Percentiles rank a stretch among this genome's conserved stretches.
Conservation (phyloP, 2,329 filamentous ascomycete species). For the Alternaria dauci region DNA sequence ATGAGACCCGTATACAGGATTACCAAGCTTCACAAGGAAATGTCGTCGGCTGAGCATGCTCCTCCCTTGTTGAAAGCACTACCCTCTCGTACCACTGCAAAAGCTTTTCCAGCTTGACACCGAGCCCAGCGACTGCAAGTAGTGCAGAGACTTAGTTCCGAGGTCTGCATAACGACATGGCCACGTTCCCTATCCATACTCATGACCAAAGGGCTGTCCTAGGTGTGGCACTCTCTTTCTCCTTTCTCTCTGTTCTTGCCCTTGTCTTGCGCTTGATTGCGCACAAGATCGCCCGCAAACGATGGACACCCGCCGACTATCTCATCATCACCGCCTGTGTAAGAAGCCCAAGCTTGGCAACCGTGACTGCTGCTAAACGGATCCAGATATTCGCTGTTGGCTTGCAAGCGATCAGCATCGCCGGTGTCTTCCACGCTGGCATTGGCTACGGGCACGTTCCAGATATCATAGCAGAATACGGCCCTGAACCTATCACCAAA, state of each 20-base stretch:
- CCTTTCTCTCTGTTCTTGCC: not conserved
- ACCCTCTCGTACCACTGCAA: not conserved
- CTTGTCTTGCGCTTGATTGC: conserved; percentile 1
- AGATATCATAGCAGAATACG: not conserved
- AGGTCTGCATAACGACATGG: not conserved
- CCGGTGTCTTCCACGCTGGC: not conserved
- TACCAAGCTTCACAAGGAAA: not conserved
- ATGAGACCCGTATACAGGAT: not conserved
- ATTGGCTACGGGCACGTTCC: conserved; percentile 6
- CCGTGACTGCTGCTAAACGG: not conserved
- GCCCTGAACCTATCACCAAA: conserved; percentile 1
- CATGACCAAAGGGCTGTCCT: conserved; percentile 1
- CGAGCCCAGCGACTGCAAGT: not conserved
- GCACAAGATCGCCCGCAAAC: conserved; percentile 1
- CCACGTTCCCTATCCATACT: not conserved
- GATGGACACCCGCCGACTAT: conserved; percentile 4
- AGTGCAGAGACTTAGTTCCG: not conserved
- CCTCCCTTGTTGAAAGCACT: not conserved
- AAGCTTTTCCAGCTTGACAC: not conserved
- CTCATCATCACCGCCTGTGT: conserved; percentile 5
- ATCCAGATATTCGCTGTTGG: not conserved
- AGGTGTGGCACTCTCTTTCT: not conserved
- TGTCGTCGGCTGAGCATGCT: not conserved
- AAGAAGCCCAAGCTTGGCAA: not conserved
- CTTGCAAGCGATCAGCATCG: not conserved